phyloP scores from a whole-genome alignment of 2,329 filamentous ascomycete genomes.

The Nigrograna mackinnonii region DNA sequence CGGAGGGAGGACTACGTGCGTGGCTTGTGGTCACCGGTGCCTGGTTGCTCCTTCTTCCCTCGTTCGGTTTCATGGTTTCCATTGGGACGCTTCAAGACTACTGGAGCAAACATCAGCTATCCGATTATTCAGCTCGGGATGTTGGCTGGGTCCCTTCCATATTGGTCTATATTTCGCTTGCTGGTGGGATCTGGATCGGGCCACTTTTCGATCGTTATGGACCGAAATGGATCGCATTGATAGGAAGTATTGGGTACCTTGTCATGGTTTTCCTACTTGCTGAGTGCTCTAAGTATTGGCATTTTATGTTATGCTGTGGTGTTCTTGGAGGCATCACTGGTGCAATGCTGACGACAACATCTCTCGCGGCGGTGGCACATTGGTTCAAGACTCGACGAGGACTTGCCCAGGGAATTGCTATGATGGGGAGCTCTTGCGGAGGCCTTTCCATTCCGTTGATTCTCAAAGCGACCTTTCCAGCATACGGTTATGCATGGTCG shows the following conservation, averaged over 20 bases:
- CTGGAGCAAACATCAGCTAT: slow-evolving; percentile 72
- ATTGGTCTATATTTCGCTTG: slow-evolving; percentile 83
- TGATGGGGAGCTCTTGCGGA: slow-evolving; percentile 39
- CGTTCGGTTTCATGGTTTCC: slow-evolving; percentile 45
- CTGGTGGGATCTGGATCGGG: slow-evolving; percentile 81
- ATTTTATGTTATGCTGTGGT: slow-evolving; percentile 45
- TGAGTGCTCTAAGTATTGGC: slow-evolving; percentile 43
- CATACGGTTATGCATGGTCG: slow-evolving; percentile 42
- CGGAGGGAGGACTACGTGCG: slow-evolving; percentile 43
- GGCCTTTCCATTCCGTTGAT: slow-evolving; percentile 42
- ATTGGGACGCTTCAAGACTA: slow-evolving; percentile 82
- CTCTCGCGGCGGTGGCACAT: slow-evolving; percentile 40
- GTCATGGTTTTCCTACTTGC: slow-evolving; percentile 36
- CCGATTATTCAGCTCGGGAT: slow-evolving; percentile 59
- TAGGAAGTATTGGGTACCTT: slow-evolving; percentile 28
- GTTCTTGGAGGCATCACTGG: slow-evolving; percentile 43
- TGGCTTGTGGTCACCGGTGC: slow-evolving; percentile 45
- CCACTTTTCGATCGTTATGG: slow-evolving; percentile 64
- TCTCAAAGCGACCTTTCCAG: slow-evolving; percentile 32
- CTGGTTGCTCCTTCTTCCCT: slow-evolving; percentile 34
- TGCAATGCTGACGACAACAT: slow-evolving; percentile 43
- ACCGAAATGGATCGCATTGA: slow-evolving; percentile 36
- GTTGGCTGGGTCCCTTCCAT: slow-evolving; percentile 91
- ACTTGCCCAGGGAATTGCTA: slow-evolving; percentile 43
- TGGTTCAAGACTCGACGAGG: slow-evolving; percentile 44